These are phyloP conservation scores for Penicillium polonicum DNA, from an alignment of 2,329 filamentous ascomycete genomes.

Conservation along the genomic window DNA sequence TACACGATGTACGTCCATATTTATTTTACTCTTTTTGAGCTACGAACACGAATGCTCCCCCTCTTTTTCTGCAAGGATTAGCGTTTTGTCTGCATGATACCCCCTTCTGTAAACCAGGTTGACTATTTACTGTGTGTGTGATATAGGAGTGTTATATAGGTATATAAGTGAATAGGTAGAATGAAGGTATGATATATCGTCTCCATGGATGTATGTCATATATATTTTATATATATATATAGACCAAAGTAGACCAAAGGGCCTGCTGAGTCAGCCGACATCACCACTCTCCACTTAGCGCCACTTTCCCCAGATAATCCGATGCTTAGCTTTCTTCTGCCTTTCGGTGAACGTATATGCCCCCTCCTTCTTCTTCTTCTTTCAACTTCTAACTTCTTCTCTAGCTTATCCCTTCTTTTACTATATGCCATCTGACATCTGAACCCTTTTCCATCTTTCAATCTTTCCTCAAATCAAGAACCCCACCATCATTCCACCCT, in stretches of 20 bases:
- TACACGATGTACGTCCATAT: constrained; percentile 20
- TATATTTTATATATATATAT: no score
- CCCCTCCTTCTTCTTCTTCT: background rate
- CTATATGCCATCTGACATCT: no score
- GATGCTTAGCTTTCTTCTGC: constrained; percentile 14
- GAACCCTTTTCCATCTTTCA: background rate
- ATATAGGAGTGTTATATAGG: background rate
- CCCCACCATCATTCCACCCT: background rate
- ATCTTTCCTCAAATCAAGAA: background rate
- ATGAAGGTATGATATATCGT: background rate
- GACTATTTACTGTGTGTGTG: background rate
- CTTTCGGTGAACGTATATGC: constrained; percentile 1
- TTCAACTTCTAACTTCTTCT: background rate
- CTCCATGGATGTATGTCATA: background rate
- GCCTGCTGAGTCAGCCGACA: constrained; percentile 3
- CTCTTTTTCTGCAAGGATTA: background rate
- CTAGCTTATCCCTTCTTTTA: no score
- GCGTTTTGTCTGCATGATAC: background rate
- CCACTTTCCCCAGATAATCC: constrained; percentile 22
- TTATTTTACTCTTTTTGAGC: constrained; percentile 4
- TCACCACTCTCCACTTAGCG: constrained; percentile 17
- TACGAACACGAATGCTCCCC: background rate
- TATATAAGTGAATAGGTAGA: background rate
- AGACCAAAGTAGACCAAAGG: background rate
- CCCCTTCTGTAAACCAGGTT: background rate